These are phyloP conservation scores for Pachysandra terminalis DNA, from an alignment of 164 flowering plant species.

Conservation along the genomic window DNA sequence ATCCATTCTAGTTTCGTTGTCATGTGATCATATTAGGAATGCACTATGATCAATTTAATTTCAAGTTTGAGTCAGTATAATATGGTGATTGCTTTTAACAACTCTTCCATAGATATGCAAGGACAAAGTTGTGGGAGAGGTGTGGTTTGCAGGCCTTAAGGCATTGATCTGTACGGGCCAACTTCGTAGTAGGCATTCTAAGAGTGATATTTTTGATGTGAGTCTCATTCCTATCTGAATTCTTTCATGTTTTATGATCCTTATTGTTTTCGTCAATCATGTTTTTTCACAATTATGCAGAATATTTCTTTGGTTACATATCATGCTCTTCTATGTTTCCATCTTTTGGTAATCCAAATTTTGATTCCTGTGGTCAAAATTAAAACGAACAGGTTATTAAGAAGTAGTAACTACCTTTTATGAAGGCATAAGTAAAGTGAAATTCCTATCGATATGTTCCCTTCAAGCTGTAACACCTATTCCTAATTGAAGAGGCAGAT, in stretches of 20 bases:
- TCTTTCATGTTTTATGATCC: neutral
- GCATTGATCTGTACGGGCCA: conserved; percentile 52
- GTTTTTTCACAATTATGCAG: neutral
- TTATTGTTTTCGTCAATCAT: neutral
- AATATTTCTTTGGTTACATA: too few species aligned
- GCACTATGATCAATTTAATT: conserved; percentile 1
- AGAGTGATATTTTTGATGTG: conserved; percentile 61
- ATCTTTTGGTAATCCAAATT: too few species aligned
- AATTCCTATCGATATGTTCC: too few species aligned
- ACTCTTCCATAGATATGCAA: conserved; percentile 57
- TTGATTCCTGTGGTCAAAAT: too few species aligned
- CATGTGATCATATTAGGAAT: neutral
- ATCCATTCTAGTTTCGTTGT: neutral
- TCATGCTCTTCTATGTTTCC: too few species aligned
- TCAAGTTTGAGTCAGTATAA: conserved; percentile 1
- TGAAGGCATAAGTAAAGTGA: too few species aligned
- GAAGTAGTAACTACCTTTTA: too few species aligned
- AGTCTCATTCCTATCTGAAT: too few species aligned
- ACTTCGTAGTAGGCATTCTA: conserved; percentile 41
- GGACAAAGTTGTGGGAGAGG: too few species aligned
- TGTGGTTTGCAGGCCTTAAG: conserved; percentile 79
- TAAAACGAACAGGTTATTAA: too few species aligned
- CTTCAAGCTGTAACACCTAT: too few species aligned
- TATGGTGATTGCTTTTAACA: neutral
- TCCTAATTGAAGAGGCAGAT: too few species aligned